A percentile compares a stretch with the other conserved stretches of the same genome.
Conservation (phyloP, 768 basidiomycete species). For the Podaxis mareebaensis region DNA sequence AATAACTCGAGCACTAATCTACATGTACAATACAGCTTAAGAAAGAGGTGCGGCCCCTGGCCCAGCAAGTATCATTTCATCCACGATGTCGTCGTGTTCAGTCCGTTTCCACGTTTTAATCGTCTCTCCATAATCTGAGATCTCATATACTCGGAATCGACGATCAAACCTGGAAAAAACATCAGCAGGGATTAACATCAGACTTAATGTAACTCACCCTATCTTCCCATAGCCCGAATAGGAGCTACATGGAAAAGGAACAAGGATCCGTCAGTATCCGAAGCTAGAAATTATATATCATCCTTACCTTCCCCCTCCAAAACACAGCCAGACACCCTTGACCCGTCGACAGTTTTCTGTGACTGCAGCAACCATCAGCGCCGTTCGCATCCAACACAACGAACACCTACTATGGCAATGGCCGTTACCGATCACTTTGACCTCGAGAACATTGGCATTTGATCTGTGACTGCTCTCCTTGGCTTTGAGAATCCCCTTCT, state of each 20-base stretch:
- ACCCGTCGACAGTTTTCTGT: conserved; percentile 89
- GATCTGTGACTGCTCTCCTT: conserved; percentile 67
- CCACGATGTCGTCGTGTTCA: conserved; percentile 67
- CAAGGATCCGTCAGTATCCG: not conserved
- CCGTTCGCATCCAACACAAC: not conserved
- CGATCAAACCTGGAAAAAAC: conserved; percentile 70
- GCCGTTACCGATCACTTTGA: conserved; percentile 89
- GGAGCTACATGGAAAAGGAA: conserved; percentile 44
- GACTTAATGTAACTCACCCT: conserved; percentile 49
- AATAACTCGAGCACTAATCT: not conserved
- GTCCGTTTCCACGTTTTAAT: conserved; percentile 86
- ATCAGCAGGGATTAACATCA: conserved; percentile 13
- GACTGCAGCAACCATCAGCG: conserved; percentile 39
- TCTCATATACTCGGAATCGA: conserved; percentile 84
- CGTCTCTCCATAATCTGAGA: conserved; percentile 90
- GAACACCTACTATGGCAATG: conserved; percentile 75
- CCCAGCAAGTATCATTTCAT: conserved; percentile 57
- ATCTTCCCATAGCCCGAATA: conserved; percentile 82
- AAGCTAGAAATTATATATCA: not conserved
- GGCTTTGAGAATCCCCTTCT: conserved; percentile 74
- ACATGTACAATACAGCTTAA: conserved; percentile 9
- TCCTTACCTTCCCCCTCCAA: conserved; percentile 79
- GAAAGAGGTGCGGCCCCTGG: conserved; percentile 15
- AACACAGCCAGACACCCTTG: conserved; percentile 89
- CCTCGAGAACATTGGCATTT: conserved; percentile 55